phyloP scores from a whole-genome alignment of 1,139 yeast species.

The Magnusiomyces sp. region DNA sequence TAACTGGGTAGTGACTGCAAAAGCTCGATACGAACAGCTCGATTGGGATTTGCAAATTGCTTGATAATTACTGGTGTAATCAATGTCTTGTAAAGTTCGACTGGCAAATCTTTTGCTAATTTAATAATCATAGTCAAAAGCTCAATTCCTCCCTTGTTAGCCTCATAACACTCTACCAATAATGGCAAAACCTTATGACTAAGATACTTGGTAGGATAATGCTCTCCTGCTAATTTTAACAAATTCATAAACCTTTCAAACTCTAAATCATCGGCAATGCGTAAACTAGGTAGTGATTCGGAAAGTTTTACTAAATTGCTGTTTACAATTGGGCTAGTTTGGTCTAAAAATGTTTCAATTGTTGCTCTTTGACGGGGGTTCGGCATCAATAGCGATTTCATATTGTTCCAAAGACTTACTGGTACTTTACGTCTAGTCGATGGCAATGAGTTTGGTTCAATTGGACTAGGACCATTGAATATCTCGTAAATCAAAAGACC shows the following conservation, averaged over 20 bases:
- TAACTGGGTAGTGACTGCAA: constrained; percentile 55
- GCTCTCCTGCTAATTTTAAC: constrained; percentile 30
- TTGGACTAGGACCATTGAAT: constrained; percentile 32
- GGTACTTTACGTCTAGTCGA: constrained; percentile 20
- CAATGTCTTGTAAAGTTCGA: constrained; percentile 36
- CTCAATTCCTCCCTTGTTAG: constrained; percentile 22
- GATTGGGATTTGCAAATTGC: constrained; percentile 59
- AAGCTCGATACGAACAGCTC: constrained; percentile 65
- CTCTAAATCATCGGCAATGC: constrained; percentile 42
- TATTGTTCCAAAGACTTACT: constrained; percentile 17
- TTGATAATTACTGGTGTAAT: constrained; percentile 59
- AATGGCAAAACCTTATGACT: constrained; percentile 64
- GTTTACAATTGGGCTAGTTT: constrained; percentile 29
- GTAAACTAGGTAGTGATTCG: constrained; percentile 44
- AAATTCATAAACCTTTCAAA: constrained; percentile 47
- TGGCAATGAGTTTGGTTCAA: constrained; percentile 15
- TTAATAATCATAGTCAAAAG: constrained; percentile 21
- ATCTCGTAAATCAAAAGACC: constrained; percentile 49
- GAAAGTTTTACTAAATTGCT: constrained; percentile 43
- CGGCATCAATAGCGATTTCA: constrained; percentile 22
- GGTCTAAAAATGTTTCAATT: constrained; percentile 41
- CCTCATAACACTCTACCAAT: constrained; percentile 37
- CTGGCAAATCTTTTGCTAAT: constrained; percentile 37
- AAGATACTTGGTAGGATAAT: constrained; percentile 53
- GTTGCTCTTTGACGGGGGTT: constrained; percentile 37